Percentiles rank a stretch among this genome's conserved stretches.
Conservation (phyloP, 805 yeast genomes). For the Pachysolen tannophilus region DNA sequence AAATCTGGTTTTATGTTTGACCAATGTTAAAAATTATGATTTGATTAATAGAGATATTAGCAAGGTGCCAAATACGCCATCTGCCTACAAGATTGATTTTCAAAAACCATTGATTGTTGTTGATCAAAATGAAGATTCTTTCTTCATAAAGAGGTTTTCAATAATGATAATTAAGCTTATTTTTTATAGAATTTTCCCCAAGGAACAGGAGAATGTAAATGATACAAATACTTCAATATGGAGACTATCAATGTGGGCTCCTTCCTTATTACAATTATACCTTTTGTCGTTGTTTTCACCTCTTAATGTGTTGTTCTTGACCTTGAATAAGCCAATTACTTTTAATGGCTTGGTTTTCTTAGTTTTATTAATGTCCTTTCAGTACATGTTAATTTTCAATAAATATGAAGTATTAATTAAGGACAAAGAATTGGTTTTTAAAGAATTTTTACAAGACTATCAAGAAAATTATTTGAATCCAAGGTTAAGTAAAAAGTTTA, state of each 20-base stretch:
- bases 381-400: conserved; percentile 30
- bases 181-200: conserved; percentile 2
- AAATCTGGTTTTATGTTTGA: conserved; percentile 6
- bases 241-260: conserved; percentile 60
- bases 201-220: not conserved
- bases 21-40: conserved; percentile 8
- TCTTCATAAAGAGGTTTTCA: not conserved
- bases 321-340: conserved; percentile 13
- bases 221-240: conserved; percentile 22
- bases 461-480: conserved; percentile 58
- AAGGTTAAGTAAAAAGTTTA: conserved; percentile 36
- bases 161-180: not conserved
- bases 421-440: conserved; percentile 53
- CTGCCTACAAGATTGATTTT: conserved; percentile 5
- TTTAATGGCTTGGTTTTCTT: conserved; percentile 20
- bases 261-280: conserved; percentile 46
- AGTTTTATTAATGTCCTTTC: conserved; percentile 25
- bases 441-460: conserved; percentile 57
- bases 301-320: conserved; percentile 35
- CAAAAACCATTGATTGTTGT: conserved; percentile 4
- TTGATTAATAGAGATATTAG: conserved; percentile 6
- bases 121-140: not conserved
- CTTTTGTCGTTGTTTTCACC: conserved; percentile 56
- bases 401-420: conserved; percentile 39
- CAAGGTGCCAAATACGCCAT: conserved; percentile 6